Percentiles rank a stretch among this genome's conserved stretches.
phyloP scores from a whole-genome alignment of 352 stramenopile genomes.

The Globisporangium polare region DNA sequence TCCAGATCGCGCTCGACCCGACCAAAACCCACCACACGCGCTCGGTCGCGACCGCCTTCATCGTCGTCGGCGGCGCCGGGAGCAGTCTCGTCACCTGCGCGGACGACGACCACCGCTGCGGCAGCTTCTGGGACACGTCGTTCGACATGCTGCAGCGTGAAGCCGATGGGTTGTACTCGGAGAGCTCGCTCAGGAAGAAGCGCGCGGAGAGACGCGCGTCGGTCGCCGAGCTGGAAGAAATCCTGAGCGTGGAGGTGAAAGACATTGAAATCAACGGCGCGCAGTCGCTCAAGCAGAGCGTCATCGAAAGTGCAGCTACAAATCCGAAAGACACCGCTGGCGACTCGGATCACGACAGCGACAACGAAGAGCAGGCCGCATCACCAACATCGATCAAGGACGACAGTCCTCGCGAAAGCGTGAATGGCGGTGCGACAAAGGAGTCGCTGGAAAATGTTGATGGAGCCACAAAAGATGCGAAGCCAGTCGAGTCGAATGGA shows the following conservation, averaged over 20 bases:
- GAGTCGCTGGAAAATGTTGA: neutral
- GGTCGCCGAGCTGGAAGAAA: conserved; percentile 62
- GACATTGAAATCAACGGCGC: conserved; percentile 69
- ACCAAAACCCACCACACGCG: conserved; percentile 57
- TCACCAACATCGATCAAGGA: conserved; percentile 11
- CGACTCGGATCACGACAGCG: conserved; percentile 32
- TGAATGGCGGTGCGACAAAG: conserved; percentile 4
- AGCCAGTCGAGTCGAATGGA: neutral
- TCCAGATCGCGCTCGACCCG: conserved; percentile 57
- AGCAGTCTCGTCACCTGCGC: conserved; percentile 52
- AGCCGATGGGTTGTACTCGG: conserved; percentile 38
- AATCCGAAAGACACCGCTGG: conserved; percentile 3
- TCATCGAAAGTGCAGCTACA: conserved; percentile 40
- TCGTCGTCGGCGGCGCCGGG: conserved; percentile 60
- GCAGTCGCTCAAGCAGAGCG: conserved; percentile 62
- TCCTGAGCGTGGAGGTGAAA: conserved; percentile 75
- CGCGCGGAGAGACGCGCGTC: conserved; percentile 41
- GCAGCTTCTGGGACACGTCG: conserved; percentile 62
- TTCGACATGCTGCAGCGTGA: conserved; percentile 66
- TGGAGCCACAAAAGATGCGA: conserved; percentile 15
- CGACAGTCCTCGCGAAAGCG: conserved; percentile 16
- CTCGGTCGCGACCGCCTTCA: conserved; percentile 68
- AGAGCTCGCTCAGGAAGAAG: conserved; percentile 31
- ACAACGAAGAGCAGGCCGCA: conserved; percentile 10
- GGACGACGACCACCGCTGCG: conserved; percentile 48